Evolutionary conservation across 2,329 filamentous ascomycete species (phyloP).

Genomic region (Stemphylium beticola): DNA sequence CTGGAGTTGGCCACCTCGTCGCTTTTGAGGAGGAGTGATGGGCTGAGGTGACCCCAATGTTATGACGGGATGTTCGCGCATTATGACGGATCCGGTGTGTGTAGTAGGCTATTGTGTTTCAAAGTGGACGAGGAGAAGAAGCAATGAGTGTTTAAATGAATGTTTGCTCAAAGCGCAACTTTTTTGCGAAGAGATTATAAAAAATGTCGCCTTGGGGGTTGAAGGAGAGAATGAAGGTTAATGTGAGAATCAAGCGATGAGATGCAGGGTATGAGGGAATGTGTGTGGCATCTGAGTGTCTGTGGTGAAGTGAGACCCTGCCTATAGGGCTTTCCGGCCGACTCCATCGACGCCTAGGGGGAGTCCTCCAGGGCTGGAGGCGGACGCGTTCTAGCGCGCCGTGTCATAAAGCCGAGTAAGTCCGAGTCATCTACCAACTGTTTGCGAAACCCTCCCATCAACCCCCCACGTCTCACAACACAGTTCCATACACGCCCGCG

Average conservation of each 20-base stretch:
- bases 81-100: conserved; percentile 6
- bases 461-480: background rate
- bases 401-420: conserved; percentile 2
- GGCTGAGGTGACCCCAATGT: conserved; percentile 27
- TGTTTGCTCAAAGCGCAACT: background rate
- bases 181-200: background rate
- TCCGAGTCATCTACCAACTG: background rate
- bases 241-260: conserved; percentile 3
- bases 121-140: background rate
- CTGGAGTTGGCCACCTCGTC: conserved; percentile 30
- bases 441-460: background rate
- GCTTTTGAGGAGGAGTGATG: conserved; percentile 33
- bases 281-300: background rate
- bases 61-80: conserved; percentile 27
- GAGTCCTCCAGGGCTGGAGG: background rate
- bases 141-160: conserved; percentile 4
- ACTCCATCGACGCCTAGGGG: background rate
- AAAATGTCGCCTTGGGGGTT: background rate
- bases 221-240: background rate
- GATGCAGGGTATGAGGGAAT: background rate
- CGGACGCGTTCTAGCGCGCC: conserved; percentile 13
- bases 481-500: background rate
- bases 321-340: too few species aligned
- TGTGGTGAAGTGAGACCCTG: conserved; percentile 9
- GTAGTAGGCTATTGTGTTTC: background rate